Evolutionary conservation across 2,329 filamentous ascomycete genomes (phyloP), one percentile per base, ranked within the genome.

Genomic region (Teratosphaeria gauchensis): DNA sequence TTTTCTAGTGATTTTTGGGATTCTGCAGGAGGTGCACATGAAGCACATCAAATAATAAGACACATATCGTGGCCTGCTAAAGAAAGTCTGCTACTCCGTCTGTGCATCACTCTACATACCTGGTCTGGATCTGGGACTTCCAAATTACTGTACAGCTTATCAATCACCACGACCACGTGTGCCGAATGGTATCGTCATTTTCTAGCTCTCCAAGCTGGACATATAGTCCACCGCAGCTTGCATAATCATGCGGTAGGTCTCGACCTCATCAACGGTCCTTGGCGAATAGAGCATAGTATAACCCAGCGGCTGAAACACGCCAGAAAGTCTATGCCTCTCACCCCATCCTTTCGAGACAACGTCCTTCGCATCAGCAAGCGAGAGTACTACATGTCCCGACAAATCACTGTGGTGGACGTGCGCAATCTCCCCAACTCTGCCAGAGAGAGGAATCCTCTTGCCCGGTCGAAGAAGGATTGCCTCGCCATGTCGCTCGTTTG

Each of bases 281-380:
- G 56, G 56, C 19, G 38, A 24, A 55, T 58, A 58, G 21, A 58
- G 24, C 56, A 58, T 54, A 19, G 52, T 54, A 54, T 55, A 58
- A 11, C 51, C 51, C 31, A 58, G 31, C 31, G 51, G 51, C 31
- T 48, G 30, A 6, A 54, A 2, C 12, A 42, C 51, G 14, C 56
- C 56, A 21, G 56, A 56, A 12, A 48, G 32, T 6, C 52, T 28
- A 14, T 58, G 56, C 35, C 56, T 46, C 35, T 58, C 56, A 7
- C 56, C 56, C 52, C 56, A 58, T 16, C 56, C 56, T 31, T 58
- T 42, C 52, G 21, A 24, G 16, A 58, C 46, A 2, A 46, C 51
- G 9, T 35, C 21, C 52, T 51, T 31, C 38, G 56, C 51, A 54
- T 58, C 56, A 4, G 30, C 51, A 19, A 58, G 38, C 8, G 56